These are phyloP conservation scores for Agrostemma githago DNA, from an alignment of 148 eudicot genomes.

Conservation along the genomic window DNA sequence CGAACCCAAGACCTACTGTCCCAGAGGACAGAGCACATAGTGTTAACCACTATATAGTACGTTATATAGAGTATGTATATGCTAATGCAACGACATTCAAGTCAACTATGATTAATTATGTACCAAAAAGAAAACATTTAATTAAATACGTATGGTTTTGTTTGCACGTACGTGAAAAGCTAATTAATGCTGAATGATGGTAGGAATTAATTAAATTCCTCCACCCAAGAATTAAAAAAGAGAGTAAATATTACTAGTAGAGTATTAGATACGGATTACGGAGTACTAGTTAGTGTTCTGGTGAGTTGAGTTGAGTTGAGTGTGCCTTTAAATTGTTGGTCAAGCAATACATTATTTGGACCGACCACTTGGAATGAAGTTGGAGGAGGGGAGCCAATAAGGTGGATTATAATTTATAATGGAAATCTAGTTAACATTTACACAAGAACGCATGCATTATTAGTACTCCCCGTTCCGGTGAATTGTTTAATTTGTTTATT, in stretches of 20 bases:
- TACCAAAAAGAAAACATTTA: no score
- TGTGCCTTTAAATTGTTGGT: constrained; percentile 5
- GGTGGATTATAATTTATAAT: not conserved
- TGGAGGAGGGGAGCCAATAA: not conserved
- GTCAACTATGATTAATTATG: no score
- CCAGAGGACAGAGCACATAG: no score
- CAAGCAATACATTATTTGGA: constrained; percentile 10
- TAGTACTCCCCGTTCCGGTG: no score
- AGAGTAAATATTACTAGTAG: no score
- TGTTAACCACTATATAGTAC: no score
- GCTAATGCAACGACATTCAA: not conserved
- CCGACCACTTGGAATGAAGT: not conserved
- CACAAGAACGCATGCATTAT: not conserved
- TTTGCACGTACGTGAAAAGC: constrained; percentile 15
- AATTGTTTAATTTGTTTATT: no score
- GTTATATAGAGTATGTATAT: not conserved
- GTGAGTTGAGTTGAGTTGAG: constrained; percentile 15
- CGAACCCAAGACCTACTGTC: no score
- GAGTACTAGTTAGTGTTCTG: not conserved
- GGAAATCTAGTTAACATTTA: not conserved
- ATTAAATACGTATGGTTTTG: not conserved
- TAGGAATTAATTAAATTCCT: not conserved
- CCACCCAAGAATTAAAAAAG: not conserved
- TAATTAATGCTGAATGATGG: constrained; percentile 11
- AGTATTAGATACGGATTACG: no score